Evolutionary conservation across 768 basidiomycete genomes (phyloP).

Genomic region (Podaxis sp.): DNA sequence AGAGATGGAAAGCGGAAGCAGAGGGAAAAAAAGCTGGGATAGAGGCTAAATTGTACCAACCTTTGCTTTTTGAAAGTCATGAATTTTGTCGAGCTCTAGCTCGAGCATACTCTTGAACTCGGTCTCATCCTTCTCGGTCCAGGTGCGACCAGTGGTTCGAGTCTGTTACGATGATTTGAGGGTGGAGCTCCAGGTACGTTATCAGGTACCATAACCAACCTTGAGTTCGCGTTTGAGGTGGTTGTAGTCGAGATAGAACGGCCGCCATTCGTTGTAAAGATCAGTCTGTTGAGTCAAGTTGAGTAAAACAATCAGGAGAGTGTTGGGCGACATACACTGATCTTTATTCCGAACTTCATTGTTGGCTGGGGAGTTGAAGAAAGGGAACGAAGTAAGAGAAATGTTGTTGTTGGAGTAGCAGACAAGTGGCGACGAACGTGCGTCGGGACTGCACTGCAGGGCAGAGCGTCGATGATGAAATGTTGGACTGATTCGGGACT

Average conservation of each 20-base stretch:
- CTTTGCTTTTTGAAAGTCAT: constrained; percentile 91
- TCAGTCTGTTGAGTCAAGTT: constrained; percentile 51
- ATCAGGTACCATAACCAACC: constrained; percentile 34
- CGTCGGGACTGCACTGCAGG: constrained; percentile 15
- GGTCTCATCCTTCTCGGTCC: constrained; percentile 79
- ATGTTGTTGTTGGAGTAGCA: background rate
- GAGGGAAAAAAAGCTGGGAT: background rate
- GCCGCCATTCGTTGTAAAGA: constrained; percentile 88
- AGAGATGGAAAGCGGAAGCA: background rate
- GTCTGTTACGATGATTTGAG: constrained; percentile 24
- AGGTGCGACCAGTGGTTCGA: constrained; percentile 52
- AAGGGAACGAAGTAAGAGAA: background rate
- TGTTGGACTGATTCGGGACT: background rate
- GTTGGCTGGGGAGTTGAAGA: background rate
- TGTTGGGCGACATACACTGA: constrained; percentile 42
- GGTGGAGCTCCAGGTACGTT: constrained; percentile 14
- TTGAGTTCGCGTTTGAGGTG: constrained; percentile 89
- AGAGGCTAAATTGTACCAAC: constrained; percentile 34
- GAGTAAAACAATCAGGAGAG: constrained; percentile 1
- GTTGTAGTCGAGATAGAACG: constrained; percentile 90
- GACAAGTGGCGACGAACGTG: constrained; percentile 28
- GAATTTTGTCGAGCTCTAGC: constrained; percentile 89
- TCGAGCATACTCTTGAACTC: constrained; percentile 81
- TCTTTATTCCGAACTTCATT: constrained; percentile 86
- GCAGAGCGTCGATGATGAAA: constrained; percentile 6